Percentiles rank a stretch among this genome's conserved stretches.
phyloP scores from a whole-genome alignment of 1,139 yeast genomes.

The Debaryomycetaceae sp. region DNA sequence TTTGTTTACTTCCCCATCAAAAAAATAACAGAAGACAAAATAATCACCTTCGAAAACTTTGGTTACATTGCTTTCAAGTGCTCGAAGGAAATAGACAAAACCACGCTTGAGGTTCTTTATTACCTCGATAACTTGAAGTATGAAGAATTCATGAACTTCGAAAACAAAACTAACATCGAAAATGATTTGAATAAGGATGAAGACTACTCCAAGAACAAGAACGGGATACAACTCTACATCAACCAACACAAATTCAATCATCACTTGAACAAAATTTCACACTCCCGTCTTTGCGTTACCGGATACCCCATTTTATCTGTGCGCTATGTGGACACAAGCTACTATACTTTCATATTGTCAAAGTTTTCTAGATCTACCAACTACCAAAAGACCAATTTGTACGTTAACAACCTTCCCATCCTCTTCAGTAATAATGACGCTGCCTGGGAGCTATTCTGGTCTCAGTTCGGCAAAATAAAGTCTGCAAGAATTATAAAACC shows the following conservation, averaged over 20 bases:
- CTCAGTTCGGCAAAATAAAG: slow-evolving; percentile 40
- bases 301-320: slow-evolving; percentile 2
- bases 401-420: slow-evolving; percentile 51
- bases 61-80: slow-evolving; percentile 31
- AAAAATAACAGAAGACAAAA: slow-evolving; percentile 12
- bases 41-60: slow-evolving; percentile 20
- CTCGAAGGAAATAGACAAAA: slow-evolving; percentile 17
- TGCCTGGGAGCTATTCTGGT: slow-evolving; percentile 40
- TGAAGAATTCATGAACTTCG: slow-evolving; percentile 23
- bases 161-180: slow-evolving; percentile 12
- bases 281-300: slow-evolving; percentile 8
- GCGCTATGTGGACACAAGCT: slow-evolving; percentile 6
- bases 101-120: slow-evolving; percentile 29
- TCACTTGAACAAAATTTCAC: slow-evolving; percentile 18
- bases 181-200: slow-evolving; percentile 8
- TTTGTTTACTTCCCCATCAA: slow-evolving; percentile 42
- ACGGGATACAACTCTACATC: slow-evolving; percentile 25
- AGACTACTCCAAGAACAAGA: slow-evolving; percentile 3
- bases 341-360: slow-evolving; percentile 7
- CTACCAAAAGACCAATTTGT: slow-evolving; percentile 58
- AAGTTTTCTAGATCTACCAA: slow-evolving; percentile 23
- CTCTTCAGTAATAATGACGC: slow-evolving; percentile 38
- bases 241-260: slow-evolving; percentile 43
- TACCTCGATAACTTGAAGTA: slow-evolving; percentile 26
- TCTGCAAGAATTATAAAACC: slow-evolving; percentile 47